Percentiles rank a stretch among this genome's conserved stretches.
phyloP scores from a whole-genome alignment of 148 eudicot species.

The Chenopodium formosanum region DNA sequence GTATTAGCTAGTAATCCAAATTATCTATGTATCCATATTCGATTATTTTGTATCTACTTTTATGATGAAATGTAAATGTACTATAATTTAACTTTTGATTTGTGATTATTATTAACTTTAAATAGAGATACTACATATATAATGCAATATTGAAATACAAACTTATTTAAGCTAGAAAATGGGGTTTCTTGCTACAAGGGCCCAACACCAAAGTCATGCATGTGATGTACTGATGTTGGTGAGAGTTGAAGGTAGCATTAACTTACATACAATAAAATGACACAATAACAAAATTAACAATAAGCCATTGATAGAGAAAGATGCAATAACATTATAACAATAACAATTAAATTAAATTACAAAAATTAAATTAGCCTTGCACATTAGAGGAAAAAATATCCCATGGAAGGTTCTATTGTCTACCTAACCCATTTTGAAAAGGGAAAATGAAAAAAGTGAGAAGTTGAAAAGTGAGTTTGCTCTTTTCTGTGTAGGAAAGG shows the following conservation, averaged over 20 bases:
- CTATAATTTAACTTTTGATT: no score
- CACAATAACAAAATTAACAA: background rate
- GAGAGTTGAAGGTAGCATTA: constrained; percentile 10
- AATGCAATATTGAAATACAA: no score
- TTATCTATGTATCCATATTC: no score
- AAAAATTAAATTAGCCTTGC: constrained; percentile 1
- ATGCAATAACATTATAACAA: background rate
- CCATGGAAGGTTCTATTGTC: constrained; percentile 50
- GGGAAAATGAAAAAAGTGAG: constrained; percentile 13
- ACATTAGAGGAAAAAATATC: constrained; percentile 11
- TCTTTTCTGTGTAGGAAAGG: constrained; percentile 23
- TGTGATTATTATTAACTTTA: no score
- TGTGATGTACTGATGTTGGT: constrained; percentile 15
- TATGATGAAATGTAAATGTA: no score
- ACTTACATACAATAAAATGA: background rate
- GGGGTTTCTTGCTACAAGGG: background rate
- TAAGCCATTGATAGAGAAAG: background rate
- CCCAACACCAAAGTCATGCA: constrained; percentile 13
- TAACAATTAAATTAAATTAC: background rate
- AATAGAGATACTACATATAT: no score
- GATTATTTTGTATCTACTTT: no score
- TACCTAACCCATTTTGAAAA: constrained; percentile 51
- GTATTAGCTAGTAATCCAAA: no score
- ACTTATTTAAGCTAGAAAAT: no score
- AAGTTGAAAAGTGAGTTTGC: constrained; percentile 31